Conservation (phyloP, 2,329 filamentous ascomycete species). For the Colletotrichum sidae region DNA sequence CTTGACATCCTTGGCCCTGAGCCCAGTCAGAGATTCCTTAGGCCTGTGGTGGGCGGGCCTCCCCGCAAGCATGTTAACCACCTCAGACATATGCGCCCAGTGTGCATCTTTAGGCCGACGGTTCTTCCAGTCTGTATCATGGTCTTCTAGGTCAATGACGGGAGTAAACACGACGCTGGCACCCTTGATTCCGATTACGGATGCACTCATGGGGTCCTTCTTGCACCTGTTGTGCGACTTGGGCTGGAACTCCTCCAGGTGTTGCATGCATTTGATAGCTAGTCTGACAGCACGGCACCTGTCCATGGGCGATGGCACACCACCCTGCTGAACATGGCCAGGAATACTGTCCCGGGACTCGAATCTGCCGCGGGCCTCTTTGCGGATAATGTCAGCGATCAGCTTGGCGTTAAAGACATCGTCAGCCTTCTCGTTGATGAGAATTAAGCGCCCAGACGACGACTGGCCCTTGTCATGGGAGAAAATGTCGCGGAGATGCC, state of each 20-base stretch:
- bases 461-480: constrained; percentile 86
- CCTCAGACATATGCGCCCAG: constrained; percentile 84
- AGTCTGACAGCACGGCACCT: constrained; percentile 91
- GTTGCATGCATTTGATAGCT: constrained; percentile 93
- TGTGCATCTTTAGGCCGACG: constrained; percentile 85
- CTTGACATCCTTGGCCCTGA: constrained; percentile 71
- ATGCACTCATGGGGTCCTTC: constrained; percentile 77
- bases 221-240: constrained; percentile 75
- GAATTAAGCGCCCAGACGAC: constrained; percentile 90
- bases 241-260: constrained; percentile 82
- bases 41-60: constrained; percentile 67
- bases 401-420: constrained; percentile 91
- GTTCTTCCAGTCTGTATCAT: constrained; percentile 93
- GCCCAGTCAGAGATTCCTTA: constrained; percentile 61
- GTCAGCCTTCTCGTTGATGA: constrained; percentile 96
- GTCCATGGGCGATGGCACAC: constrained; percentile 95
- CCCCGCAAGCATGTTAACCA: constrained; percentile 87
- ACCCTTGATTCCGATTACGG: constrained; percentile 93
- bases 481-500: constrained; percentile 88
- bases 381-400: constrained; percentile 94
- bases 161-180: constrained; percentile 89
- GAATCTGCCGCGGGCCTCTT: constrained; percentile 91
- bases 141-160: constrained; percentile 83
- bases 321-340: constrained; percentile 94
- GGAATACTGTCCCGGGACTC: constrained; percentile 93